Percentiles rank a stretch among this genome's conserved stretches.
Evolutionary conservation across 1,139 yeast species (phyloP).

Genomic region (Geotrichum aggregatum): DNA sequence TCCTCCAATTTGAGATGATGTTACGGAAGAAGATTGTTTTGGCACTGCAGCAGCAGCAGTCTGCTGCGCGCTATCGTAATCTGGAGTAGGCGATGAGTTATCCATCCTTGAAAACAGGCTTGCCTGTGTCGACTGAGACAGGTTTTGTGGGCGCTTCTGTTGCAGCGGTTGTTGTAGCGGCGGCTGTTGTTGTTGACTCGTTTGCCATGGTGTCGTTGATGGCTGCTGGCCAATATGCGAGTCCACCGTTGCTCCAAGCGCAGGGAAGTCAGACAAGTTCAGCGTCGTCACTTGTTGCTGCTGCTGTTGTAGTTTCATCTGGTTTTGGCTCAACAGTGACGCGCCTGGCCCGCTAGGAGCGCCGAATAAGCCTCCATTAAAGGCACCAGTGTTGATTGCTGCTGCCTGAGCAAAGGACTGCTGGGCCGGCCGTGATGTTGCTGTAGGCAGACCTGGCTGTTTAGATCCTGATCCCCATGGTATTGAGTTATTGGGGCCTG

Average conservation of each 20-base stretch:
- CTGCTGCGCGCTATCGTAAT: slow-evolving; percentile 10
- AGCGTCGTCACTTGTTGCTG: neutral
- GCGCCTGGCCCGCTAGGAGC: slow-evolving; percentile 1
- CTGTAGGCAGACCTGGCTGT: slow-evolving; percentile 4
- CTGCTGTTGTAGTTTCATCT: neutral
- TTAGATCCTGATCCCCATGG: slow-evolving; percentile 11
- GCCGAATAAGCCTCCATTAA: slow-evolving; percentile 4
- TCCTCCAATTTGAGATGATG: slow-evolving; percentile 6
- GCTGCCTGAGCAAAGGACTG: slow-evolving; percentile 25
- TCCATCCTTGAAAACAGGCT: slow-evolving; percentile 19
- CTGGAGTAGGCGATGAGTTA: slow-evolving; percentile 9
- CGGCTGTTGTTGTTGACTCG: neutral
- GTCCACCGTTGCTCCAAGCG: slow-evolving; percentile 20
- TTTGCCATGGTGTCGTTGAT: neutral
- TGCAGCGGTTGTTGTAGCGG: slow-evolving; percentile 21
- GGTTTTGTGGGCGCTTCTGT: slow-evolving; percentile 8
- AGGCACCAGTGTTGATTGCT: slow-evolving; percentile 13
- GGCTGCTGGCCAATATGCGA: slow-evolving; percentile 17
- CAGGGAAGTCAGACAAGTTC: slow-evolving; percentile 3
- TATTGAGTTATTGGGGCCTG: neutral
- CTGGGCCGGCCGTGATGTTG: slow-evolving; percentile 1
- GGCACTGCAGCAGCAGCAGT: slow-evolving; percentile 16
- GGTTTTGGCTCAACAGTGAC: neutral
- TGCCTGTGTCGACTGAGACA: slow-evolving; percentile 12
- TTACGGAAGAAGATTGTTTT: slow-evolving; percentile 3